phyloP scores from a whole-genome alignment of 441 rosid genomes.

The Adansonia madagascariensis region DNA sequence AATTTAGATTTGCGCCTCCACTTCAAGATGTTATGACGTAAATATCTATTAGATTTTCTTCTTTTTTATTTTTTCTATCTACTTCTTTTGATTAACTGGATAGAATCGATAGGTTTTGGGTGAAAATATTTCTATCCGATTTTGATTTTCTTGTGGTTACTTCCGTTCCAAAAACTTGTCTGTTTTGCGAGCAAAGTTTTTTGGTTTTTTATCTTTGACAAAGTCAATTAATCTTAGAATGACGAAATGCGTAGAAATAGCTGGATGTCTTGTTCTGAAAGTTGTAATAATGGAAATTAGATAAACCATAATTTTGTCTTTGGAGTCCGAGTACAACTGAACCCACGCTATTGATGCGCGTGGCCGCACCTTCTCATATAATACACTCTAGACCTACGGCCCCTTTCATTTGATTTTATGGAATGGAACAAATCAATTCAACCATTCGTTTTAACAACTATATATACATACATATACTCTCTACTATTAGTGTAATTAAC shows the following conservation, averaged over 20 bases:
- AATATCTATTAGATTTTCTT: neutral
- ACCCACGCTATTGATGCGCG: neutral
- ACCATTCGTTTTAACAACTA: neutral
- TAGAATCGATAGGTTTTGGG: neutral
- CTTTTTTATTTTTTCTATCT: neutral
- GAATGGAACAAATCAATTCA: neutral
- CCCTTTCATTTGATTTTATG: neutral
- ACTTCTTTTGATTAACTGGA: neutral
- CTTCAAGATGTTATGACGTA: neutral
- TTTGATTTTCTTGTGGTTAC: neutral
- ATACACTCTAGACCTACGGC: neutral
- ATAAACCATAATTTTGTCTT: neutral
- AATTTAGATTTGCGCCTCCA: neutral
- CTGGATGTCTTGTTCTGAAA: conserved; percentile 12
- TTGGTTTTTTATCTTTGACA: neutral
- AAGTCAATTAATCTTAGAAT: neutral
- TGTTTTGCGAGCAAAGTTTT: neutral
- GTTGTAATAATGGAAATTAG: neutral
- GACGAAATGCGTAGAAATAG: neutral
- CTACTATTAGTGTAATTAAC: neutral
- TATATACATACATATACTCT: neutral
- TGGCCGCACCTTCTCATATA: conserved; percentile 1
- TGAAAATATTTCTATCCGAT: neutral
- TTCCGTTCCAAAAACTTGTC: neutral
- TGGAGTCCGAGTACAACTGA: neutral